Conservation (phyloP, 306 rosid genomes). For the Adenanthera pavonina region DNA sequence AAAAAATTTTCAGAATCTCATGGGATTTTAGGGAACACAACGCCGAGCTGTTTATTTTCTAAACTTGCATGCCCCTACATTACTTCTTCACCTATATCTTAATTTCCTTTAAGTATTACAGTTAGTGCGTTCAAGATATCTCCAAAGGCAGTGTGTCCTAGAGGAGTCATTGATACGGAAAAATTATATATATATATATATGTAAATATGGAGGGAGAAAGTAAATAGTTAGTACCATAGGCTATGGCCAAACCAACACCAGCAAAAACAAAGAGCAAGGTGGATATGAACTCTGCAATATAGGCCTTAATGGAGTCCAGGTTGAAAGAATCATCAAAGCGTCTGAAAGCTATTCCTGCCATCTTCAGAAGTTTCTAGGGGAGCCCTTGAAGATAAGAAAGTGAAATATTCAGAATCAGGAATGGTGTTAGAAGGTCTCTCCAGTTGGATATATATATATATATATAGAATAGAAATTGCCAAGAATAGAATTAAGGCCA, state of each 20-base stretch:
- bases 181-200: too few species aligned
- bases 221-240: conserved; percentile 49
- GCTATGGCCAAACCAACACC: conserved; percentile 93
- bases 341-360: conserved; percentile 82
- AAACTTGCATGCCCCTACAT: too few species aligned
- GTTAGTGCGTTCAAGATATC: neutral
- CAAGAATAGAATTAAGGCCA: conserved; percentile 15
- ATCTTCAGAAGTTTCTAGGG: conserved; percentile 49
- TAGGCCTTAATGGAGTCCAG: conserved; percentile 73
- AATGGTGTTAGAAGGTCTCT: conserved; percentile 43
- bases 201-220: neutral
- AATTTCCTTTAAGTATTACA: too few species aligned
- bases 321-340: conserved; percentile 78
- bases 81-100: too few species aligned
- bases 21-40: neutral
- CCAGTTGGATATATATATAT: conserved; percentile 44
- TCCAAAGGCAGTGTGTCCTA: neutral
- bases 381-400: conserved; percentile 30
- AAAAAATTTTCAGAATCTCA: neutral
- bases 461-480: conserved; percentile 22
- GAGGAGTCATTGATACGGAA: too few species aligned
- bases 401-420: conserved; percentile 25
- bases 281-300: conserved; percentile 89
- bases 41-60: neutral
- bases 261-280: conserved; percentile 88